Conservation (phyloP, 73 alveolate species). For the Uronychia setigera region DNA sequence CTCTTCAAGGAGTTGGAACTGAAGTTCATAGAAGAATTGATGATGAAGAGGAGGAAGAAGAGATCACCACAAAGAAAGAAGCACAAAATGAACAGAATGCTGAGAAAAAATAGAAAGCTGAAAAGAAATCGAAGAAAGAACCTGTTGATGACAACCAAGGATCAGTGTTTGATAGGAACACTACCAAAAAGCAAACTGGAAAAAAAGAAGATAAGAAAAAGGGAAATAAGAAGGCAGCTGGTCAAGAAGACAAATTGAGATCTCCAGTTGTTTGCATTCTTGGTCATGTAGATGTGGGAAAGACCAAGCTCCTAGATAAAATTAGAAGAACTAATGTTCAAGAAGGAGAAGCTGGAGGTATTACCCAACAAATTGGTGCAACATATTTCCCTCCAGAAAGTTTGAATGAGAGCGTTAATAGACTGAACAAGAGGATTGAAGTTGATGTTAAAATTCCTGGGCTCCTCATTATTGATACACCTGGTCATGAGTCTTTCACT, state of each 20-base stretch:
- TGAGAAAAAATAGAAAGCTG: conserved; percentile 5
- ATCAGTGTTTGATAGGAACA: conserved; percentile 41
- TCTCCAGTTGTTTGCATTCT: conserved; percentile 95
- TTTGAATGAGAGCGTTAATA: conserved; percentile 67
- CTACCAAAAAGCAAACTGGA: conserved; percentile 40
- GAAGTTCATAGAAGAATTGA: conserved; percentile 27
- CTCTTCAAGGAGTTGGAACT: conserved; percentile 12
- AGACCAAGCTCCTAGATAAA: conserved; percentile 98
- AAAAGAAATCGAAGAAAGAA: conserved; percentile 35
- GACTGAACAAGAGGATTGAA: conserved; percentile 71
- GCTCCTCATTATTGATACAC: conserved; percentile 98
- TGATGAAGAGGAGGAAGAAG: conserved; percentile 28
- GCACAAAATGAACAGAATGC: conserved; percentile 22
- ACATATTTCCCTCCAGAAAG: conserved; percentile 97
- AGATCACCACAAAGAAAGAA: conserved; percentile 13
- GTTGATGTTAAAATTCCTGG: conserved; percentile 94
- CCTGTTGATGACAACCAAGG: conserved; percentile 35
- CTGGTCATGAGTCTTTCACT: conserved; percentile 99
- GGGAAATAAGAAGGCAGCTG: conserved; percentile 20
- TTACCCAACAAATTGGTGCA: conserved; percentile 99
- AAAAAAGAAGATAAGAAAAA: conserved; percentile 44
- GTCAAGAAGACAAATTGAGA: conserved; percentile 65
- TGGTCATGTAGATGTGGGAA: conserved; percentile 99
- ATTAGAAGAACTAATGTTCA: conserved; percentile 98
- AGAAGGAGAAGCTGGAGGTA: conserved; percentile 99